A percentile compares a stretch with the other conserved stretches of the same genome.
Conservation (phyloP, 176 grass and related monocot species). For the Melocanna baccifera region DNA sequence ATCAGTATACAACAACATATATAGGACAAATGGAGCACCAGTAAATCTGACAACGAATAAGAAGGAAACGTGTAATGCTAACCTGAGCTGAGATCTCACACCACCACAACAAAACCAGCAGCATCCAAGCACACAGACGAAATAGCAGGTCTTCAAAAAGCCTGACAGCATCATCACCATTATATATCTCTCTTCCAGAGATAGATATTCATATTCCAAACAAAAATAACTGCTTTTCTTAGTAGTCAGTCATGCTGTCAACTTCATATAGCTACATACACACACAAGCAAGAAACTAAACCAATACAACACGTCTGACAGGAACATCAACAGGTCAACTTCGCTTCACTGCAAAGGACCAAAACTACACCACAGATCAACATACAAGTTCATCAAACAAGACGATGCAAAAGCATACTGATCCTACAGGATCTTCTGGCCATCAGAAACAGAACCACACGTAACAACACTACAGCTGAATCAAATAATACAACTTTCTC, state of each 20-base stretch:
- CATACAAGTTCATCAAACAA: not conserved
- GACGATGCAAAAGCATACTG: not conserved
- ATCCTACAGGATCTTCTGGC: not conserved
- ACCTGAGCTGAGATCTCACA: not conserved
- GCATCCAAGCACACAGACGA: not conserved
- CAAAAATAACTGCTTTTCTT: not conserved
- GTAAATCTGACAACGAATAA: not conserved
- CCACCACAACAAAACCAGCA: not conserved
- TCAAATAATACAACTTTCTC: conserved; percentile 60
- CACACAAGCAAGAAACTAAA: not conserved
- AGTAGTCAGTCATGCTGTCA: not conserved
- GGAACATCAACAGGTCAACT: not conserved
- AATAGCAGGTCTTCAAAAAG: not conserved
- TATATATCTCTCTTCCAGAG: not conserved
- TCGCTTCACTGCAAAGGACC: not conserved
- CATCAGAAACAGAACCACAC: not conserved
- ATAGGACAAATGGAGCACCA: not conserved
- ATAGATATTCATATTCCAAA: not conserved
- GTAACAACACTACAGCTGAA: conserved; percentile 36
- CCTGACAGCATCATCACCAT: not conserved
- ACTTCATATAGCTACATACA: not conserved
- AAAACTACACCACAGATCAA: not conserved
- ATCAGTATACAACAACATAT: not conserved
- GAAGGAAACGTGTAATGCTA: not conserved
- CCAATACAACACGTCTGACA: not conserved